A percentile compares a stretch with the other conserved stretches of the same genome.
Evolutionary conservation across 2,329 filamentous ascomycete genomes (phyloP).

Genomic region (Fusarium sp.): DNA sequence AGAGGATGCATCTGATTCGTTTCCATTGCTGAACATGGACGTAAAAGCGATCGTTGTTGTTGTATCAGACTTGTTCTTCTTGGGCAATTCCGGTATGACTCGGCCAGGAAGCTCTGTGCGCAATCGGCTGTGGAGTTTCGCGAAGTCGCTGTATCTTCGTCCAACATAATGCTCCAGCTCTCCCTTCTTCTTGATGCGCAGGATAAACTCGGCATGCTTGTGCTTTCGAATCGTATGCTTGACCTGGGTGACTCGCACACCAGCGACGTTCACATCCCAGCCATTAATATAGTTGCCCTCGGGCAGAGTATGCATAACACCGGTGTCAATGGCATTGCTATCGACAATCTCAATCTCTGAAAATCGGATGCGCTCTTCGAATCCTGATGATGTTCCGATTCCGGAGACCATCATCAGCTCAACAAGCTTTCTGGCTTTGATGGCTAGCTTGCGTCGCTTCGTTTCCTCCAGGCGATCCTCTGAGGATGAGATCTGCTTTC

Average conservation of each 20-base stretch:
- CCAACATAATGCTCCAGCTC: conserved; percentile 83
- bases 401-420: conserved; percentile 99
- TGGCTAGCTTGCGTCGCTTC: conserved; percentile 89
- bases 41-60: conserved; percentile 70
- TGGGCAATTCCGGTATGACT: conserved; percentile 84
- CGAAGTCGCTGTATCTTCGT: conserved; percentile 90
- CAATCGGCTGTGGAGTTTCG: conserved; percentile 79
- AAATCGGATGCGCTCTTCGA: conserved; percentile 96
- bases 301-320: conserved; percentile 85
- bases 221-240: conserved; percentile 91
- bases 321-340: conserved; percentile 89
- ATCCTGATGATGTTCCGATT: conserved; percentile 93
- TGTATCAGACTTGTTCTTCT: conserved; percentile 88
- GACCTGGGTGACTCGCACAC: conserved; percentile 81
- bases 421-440: conserved; percentile 94
- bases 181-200: conserved; percentile 83
- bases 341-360: conserved; percentile 98
- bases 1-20: conserved; percentile 81
- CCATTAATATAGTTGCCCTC: conserved; percentile 94
- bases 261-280: conserved; percentile 94
- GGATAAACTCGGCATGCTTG: conserved; percentile 92
- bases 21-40: conserved; percentile 64
- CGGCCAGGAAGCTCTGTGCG: conserved; percentile 91
- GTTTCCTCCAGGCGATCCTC: conserved; percentile 97
- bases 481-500: conserved; percentile 95